These are phyloP conservation scores for Xylariaceae sp. DNA, from an alignment of 2,329 filamentous ascomycete species.

Conservation along the genomic window DNA sequence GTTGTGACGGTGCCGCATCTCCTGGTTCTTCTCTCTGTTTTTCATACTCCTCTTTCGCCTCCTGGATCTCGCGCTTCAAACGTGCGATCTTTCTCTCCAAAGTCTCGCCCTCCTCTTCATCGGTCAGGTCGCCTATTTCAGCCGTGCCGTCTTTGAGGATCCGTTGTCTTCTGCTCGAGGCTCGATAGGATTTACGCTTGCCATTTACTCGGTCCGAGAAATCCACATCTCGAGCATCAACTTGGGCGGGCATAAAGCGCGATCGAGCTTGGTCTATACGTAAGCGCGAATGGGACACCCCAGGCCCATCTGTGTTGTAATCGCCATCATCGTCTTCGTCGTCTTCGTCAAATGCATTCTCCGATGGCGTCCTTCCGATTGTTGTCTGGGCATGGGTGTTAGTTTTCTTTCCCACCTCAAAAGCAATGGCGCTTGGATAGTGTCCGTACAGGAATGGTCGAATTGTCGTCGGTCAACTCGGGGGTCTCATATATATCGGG, in stretches of 20 bases:
- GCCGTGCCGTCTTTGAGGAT: conserved; percentile 60
- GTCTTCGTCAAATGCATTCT: conserved; percentile 49
- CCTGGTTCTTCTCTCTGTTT: conserved; percentile 47
- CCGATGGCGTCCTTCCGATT: conserved; percentile 53
- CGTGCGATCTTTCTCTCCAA: conserved; percentile 76
- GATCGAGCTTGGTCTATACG: conserved; percentile 75
- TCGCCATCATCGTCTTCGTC: conserved; percentile 38
- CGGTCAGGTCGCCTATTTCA: conserved; percentile 70
- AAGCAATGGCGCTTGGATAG: not conserved
- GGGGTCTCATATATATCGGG: conserved; percentile 97
- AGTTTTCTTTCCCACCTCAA: not conserved
- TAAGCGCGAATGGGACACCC: conserved; percentile 72
- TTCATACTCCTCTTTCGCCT: conserved; percentile 50
- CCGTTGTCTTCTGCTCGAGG: conserved; percentile 63
- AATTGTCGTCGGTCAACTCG: conserved; percentile 84
- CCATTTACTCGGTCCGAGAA: conserved; percentile 84
- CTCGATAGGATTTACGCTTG: conserved; percentile 79
- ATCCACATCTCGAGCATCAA: conserved; percentile 75
- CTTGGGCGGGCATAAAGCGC: conserved; percentile 69
- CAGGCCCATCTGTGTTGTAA: conserved; percentile 58
- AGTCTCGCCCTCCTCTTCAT: conserved; percentile 65
- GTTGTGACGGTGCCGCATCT: conserved; percentile 39
- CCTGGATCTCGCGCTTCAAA: conserved; percentile 64
- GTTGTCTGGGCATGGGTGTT: conserved; percentile 43
- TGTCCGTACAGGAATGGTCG: conserved; percentile 68